These are phyloP conservation scores for Cystofilobasidium ferigula DNA, from an alignment of 768 basidiomycete genomes.

Conservation along the genomic window DNA sequence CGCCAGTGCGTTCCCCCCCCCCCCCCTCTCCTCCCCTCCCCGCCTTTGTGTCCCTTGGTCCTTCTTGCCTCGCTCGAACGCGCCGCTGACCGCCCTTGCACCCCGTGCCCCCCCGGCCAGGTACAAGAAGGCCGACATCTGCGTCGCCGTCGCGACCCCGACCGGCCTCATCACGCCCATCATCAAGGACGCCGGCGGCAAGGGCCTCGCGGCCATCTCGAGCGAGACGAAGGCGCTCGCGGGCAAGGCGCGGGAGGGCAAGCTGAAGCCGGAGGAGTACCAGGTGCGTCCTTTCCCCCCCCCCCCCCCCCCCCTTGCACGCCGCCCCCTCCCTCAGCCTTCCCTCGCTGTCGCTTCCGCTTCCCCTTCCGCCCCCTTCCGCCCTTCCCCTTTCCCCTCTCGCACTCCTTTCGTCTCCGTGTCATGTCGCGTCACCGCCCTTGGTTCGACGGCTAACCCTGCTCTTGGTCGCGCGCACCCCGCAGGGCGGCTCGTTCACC, in stretches of 20 bases:
- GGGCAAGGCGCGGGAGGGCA: slow-evolving; percentile 91
- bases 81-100: not conserved
- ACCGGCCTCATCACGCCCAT: slow-evolving; percentile 95
- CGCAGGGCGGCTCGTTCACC: slow-evolving; percentile 92
- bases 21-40: not conserved
- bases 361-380: no score
- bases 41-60: no score
- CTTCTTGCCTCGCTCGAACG: not conserved
- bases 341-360: not conserved
- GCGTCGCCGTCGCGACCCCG: slow-evolving; percentile 90
- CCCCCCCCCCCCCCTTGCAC: no score
- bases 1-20: slow-evolving; percentile 56
- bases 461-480: not conserved
- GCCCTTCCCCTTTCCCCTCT: no score
- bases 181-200: slow-evolving; percentile 79
- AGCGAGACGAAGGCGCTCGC: slow-evolving; percentile 84
- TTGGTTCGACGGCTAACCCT: not conserved
- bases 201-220: slow-evolving; percentile 87
- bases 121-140: slow-evolving; percentile 95
- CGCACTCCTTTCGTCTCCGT: no score
- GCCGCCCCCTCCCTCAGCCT: no score
- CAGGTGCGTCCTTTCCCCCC: slow-evolving; percentile 49
- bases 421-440: not conserved
- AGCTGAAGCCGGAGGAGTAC: slow-evolving; percentile 87
- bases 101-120: slow-evolving; percentile 35